phyloP scores from a whole-genome alignment of 768 basidiomycete species.

The Mycena maculata region DNA sequence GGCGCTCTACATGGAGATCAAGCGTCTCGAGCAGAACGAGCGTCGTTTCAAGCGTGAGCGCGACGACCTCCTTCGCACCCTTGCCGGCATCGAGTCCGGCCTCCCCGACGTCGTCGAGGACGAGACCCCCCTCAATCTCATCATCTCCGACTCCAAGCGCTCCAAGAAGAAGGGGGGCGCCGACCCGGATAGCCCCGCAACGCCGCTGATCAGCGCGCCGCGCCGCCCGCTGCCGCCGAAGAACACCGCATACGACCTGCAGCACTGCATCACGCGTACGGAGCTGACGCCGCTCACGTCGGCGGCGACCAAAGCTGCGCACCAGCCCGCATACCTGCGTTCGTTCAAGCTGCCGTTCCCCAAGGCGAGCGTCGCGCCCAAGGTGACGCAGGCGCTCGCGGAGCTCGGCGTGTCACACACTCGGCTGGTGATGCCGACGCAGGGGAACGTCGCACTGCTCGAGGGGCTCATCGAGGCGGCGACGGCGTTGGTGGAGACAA shows the following conservation, averaged over 20 bases:
- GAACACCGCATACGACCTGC: constrained; percentile 66
- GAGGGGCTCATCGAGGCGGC: constrained; percentile 82
- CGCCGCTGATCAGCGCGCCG: constrained; percentile 54
- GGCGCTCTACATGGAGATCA: constrained; percentile 91
- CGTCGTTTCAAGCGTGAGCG: constrained; percentile 88
- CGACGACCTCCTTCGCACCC: constrained; percentile 85
- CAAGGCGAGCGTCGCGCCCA: constrained; percentile 78
- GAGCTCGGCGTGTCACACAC: constrained; percentile 81
- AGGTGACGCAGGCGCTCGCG: constrained; percentile 78
- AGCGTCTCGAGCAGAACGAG: constrained; percentile 95
- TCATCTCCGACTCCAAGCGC: constrained; percentile 60
- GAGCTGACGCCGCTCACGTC: constrained; percentile 63
- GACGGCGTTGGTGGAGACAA: constrained; percentile 84
- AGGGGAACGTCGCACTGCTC: constrained; percentile 78
- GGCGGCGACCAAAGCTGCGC: constrained; percentile 78
- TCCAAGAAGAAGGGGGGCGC: constrained; percentile 68
- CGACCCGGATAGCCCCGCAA: constrained; percentile 59
- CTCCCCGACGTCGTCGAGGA: constrained; percentile 80
- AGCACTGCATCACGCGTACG: constrained; percentile 78
- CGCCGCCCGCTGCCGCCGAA: constrained; percentile 59
- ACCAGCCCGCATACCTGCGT: constrained; percentile 84
- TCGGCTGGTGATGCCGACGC: constrained; percentile 94
- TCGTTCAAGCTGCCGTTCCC: constrained; percentile 87
- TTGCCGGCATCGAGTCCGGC: constrained; percentile 90
- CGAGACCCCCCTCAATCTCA: constrained; percentile 62